phyloP scores from a whole-genome alignment of 106 monocot species.

The Dioscorea alata region DNA sequence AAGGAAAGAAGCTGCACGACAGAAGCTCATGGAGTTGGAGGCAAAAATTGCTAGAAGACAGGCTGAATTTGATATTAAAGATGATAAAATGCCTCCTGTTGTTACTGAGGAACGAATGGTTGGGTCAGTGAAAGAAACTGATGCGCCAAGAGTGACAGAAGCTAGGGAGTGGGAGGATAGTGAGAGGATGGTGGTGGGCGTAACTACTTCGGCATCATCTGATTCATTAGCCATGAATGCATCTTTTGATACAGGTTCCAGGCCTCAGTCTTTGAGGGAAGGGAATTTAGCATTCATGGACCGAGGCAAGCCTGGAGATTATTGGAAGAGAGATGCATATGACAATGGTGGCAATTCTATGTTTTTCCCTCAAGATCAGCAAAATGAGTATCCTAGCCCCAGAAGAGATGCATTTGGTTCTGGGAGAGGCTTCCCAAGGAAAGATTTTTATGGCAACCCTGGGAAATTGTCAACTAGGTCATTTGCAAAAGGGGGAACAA shows the following conservation, averaged over 20 bases:
- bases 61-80: slow-evolving; percentile 36
- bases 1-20: slow-evolving; percentile 77
- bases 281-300: slow-evolving; percentile 32
- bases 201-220: slow-evolving; percentile 36
- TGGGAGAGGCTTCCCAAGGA: slow-evolving; percentile 36
- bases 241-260: slow-evolving; percentile 29
- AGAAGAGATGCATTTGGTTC: slow-evolving; percentile 39
- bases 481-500: slow-evolving; percentile 36
- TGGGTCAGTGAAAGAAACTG: slow-evolving; percentile 19
- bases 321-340: slow-evolving; percentile 30
- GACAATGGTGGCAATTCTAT: slow-evolving; percentile 25
- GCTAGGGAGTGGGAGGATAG: slow-evolving; percentile 52
- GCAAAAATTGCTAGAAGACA: slow-evolving; percentile 72
- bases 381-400: slow-evolving; percentile 21
- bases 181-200: slow-evolving; percentile 46
- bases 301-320: slow-evolving; percentile 34
- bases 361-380: slow-evolving; percentile 22
- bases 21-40: slow-evolving; percentile 84
- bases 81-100: slow-evolving; percentile 19
- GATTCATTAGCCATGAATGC: slow-evolving; percentile 43
- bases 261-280: slow-evolving; percentile 29
- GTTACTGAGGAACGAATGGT: slow-evolving; percentile 16
- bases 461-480: slow-evolving; percentile 21
- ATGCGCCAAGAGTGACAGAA: slow-evolving; percentile 21
- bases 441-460: slow-evolving; percentile 26